A percentile compares a stretch with the other conserved stretches of the same genome.
These are phyloP conservation scores for Leucosporidium scottii DNA, from an alignment of 768 basidiomycete genomes.

Conservation along the genomic window DNA sequence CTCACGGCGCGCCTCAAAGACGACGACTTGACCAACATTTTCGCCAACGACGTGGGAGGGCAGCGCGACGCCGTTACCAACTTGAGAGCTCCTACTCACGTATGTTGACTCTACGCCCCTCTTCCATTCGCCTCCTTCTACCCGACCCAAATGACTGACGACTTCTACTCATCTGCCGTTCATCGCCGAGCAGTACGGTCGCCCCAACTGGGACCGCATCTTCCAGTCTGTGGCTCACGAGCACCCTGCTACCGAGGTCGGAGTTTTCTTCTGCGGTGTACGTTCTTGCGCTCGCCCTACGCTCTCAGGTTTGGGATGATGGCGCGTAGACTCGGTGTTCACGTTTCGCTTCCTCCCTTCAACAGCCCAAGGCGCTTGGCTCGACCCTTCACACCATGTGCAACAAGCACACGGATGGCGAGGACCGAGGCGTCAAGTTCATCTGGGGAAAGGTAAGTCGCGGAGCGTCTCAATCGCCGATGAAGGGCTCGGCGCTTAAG, in stretches of 20 bases:
- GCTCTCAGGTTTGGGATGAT: conserved; percentile 37
- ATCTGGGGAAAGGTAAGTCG: conserved; percentile 69
- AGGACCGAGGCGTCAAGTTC: conserved; percentile 63
- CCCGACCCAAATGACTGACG: too few relatives aligned
- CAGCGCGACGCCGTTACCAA: conserved; percentile 87
- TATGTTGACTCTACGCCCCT: conserved; percentile 46
- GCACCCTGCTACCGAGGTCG: conserved; percentile 69
- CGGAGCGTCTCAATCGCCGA: not conserved
- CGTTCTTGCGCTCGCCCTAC: conserved; percentile 52
- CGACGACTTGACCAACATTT: conserved; percentile 88
- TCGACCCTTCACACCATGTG: conserved; percentile 61
- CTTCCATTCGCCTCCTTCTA: too few relatives aligned
- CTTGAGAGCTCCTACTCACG: conserved; percentile 84
- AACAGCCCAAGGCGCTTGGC: conserved; percentile 18
- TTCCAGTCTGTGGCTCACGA: conserved; percentile 61
- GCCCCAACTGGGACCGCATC: conserved; percentile 38
- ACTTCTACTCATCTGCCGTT: too few relatives aligned
- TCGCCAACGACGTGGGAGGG: conserved; percentile 70
- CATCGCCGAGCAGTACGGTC: conserved; percentile 26
- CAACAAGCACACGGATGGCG: conserved; percentile 75
- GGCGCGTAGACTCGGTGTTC: too few relatives aligned
- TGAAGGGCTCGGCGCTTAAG: not conserved
- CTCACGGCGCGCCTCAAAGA: conserved; percentile 84
- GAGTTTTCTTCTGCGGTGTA: conserved; percentile 76
- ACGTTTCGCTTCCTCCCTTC: not conserved